These are phyloP conservation scores for Metarhizium robertsii DNA, from an alignment of 2,329 filamentous ascomycete genomes.

Conservation along the genomic window DNA sequence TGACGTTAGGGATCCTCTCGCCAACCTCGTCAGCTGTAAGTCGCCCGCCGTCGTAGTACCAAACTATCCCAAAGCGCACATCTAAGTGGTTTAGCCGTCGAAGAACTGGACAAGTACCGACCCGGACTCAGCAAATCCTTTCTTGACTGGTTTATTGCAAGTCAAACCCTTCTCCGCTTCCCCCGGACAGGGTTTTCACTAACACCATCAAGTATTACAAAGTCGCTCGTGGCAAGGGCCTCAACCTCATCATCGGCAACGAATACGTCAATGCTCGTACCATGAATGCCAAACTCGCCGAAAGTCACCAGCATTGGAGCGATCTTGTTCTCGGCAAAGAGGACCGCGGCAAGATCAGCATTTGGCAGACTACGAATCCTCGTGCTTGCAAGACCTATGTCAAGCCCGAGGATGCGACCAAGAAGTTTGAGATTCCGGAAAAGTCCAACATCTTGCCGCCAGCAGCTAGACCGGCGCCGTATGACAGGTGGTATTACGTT, in stretches of 20 bases:
- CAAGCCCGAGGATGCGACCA: conserved; percentile 19
- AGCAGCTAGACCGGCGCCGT: conserved; percentile 20
- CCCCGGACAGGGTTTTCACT: neutral
- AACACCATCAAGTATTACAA: conserved; percentile 26
- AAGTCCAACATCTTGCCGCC: conserved; percentile 20
- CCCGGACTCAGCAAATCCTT: conserved; percentile 24
- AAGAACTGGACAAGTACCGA: conserved; percentile 29
- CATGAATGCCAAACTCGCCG: conserved; percentile 19
- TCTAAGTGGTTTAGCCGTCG: conserved; percentile 12
- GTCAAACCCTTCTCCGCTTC: conserved; percentile 7
- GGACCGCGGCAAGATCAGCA: conserved; percentile 27
- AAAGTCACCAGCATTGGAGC: conserved; percentile 29
- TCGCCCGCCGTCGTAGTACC: neutral
- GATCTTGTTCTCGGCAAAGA: conserved; percentile 28
- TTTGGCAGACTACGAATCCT: conserved; percentile 28
- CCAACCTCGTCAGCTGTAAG: conserved; percentile 22
- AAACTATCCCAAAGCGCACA: conserved; percentile 4
- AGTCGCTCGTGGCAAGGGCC: conserved; percentile 24
- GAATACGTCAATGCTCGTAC: conserved; percentile 26
- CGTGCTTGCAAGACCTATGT: conserved; percentile 22
- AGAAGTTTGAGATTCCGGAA: conserved; percentile 20
- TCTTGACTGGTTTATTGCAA: conserved; percentile 29
- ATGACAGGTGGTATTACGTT: conserved; percentile 28
- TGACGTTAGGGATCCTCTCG: conserved; percentile 28
- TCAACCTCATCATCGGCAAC: conserved; percentile 26